A percentile compares a stretch with the other conserved stretches of the same genome.
These are phyloP conservation scores for Chytridium lagenaria DNA, from an alignment of 371 early-diverging fungal genomes.

Conservation along the genomic window DNA sequence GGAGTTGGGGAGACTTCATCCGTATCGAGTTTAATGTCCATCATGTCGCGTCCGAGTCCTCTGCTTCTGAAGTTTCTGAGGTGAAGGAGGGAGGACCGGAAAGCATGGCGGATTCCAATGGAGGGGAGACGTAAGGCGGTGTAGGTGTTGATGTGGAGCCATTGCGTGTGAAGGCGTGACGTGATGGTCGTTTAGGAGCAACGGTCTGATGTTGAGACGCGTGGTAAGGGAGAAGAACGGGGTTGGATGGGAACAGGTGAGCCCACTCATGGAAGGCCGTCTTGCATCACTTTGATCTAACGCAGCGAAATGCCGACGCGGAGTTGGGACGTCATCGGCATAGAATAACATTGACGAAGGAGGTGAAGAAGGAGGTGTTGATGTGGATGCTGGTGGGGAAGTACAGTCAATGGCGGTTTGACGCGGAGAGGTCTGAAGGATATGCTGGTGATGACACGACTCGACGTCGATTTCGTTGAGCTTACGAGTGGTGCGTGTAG, in stretches of 20 bases:
- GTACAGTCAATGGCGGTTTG: not conserved
- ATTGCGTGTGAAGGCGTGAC: not conserved
- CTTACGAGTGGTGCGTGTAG: constrained; percentile 22
- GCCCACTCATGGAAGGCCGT: not conserved
- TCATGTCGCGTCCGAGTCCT: no score
- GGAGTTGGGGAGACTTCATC: no score
- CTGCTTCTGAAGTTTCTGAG: no score
- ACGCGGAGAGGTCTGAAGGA: not conserved
- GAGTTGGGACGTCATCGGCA: no score
- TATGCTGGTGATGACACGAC: not conserved
- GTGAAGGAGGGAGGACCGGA: not conserved
- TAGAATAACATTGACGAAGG: no score
- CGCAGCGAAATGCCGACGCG: not conserved
- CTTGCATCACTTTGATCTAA: not conserved
- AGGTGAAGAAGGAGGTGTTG: no score
- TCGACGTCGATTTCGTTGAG: constrained; percentile 18
- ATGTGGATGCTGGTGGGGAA: not conserved
- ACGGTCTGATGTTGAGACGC: not conserved
- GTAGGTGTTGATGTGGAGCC: no score
- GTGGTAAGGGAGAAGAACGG: constrained; percentile 1
- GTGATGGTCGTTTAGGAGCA: not conserved
- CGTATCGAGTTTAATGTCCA: no score
- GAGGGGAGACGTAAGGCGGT: not conserved
- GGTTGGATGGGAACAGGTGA: constrained; percentile 11
- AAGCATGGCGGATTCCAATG: not conserved